Evolutionary conservation across 1,139 yeast genomes (phyloP).

Genomic region (Nakaseomyces nivariensis): DNA sequence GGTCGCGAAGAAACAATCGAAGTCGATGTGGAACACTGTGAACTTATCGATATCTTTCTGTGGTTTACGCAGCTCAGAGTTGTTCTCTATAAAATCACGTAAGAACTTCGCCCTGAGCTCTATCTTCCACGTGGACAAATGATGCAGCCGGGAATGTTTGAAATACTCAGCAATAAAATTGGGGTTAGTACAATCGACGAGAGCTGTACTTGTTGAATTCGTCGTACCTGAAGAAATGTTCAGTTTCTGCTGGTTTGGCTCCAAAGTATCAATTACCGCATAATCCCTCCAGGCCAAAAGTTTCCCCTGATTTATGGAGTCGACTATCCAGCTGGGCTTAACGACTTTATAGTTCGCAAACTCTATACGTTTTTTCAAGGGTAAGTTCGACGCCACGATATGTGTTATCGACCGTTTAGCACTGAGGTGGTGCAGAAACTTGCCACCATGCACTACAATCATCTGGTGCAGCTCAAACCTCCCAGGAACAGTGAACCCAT

Average conservation of each 20-base stretch:
- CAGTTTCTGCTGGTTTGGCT: slow-evolving; percentile 38
- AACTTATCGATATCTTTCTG: slow-evolving; percentile 9
- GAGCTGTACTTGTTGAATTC: background rate
- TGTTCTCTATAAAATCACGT: slow-evolving; percentile 8
- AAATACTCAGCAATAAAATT: slow-evolving; percentile 64
- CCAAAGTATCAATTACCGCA: slow-evolving; percentile 40
- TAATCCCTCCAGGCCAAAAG: slow-evolving; percentile 63
- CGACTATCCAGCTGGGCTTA: slow-evolving; percentile 71
- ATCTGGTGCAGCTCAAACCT: slow-evolving; percentile 59
- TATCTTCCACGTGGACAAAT: slow-evolving; percentile 78
- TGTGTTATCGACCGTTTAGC: slow-evolving; percentile 75
- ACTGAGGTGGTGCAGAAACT: slow-evolving; percentile 54
- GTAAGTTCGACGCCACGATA: slow-evolving; percentile 66
- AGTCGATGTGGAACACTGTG: slow-evolving; percentile 70
- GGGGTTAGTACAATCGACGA: slow-evolving; percentile 62
- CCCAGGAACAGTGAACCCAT: slow-evolving; percentile 80
- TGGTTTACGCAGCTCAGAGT: slow-evolving; percentile 1
- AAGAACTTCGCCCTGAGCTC: slow-evolving; percentile 53
- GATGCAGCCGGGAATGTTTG: slow-evolving; percentile 76
- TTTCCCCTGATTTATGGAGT: slow-evolving; percentile 41
- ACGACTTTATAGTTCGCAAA: slow-evolving; percentile 67
- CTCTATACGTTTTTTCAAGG: slow-evolving; percentile 63
- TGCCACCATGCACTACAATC: slow-evolving; percentile 73
- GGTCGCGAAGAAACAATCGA: slow-evolving; percentile 88
- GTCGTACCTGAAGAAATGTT: background rate